phyloP scores from a whole-genome alignment of 495 filamentous ascomycete species.

The Lasiosphaeria miniovina region DNA sequence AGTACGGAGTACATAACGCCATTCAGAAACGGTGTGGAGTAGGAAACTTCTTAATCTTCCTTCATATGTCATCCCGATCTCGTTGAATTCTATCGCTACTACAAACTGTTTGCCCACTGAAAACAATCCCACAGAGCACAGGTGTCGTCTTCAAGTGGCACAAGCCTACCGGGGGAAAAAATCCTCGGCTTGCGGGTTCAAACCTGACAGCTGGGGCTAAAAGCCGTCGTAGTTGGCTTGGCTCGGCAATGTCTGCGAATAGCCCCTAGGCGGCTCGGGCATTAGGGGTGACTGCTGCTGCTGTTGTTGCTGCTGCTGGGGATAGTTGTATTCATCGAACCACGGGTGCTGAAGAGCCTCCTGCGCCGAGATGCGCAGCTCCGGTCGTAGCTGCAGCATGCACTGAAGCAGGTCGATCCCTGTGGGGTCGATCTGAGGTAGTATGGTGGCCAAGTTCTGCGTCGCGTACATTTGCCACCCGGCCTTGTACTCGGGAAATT shows the following conservation, averaged over 20 bases:
- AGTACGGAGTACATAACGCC: too few relatives aligned
- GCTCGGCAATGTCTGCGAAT: conserved; percentile 30
- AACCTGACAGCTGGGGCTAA: conserved; percentile 14
- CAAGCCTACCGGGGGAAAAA: not conserved
- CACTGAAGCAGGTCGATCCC: conserved; percentile 81
- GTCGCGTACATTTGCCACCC: conserved; percentile 95
- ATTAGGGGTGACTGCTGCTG: conserved; percentile 34
- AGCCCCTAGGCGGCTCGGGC: conserved; percentile 26
- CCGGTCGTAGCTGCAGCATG: conserved; percentile 91
- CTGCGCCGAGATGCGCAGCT: conserved; percentile 81
- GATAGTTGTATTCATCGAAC: conserved; percentile 59
- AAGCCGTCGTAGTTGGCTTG: conserved; percentile 32
- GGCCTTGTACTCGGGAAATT: conserved; percentile 90
- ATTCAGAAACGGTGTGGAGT: too few relatives aligned
- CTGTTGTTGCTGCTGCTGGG: conserved; percentile 32
- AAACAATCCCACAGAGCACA: too few relatives aligned
- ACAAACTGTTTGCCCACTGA: too few relatives aligned
- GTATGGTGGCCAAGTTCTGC: conserved; percentile 76
- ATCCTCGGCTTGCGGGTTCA: too few relatives aligned
- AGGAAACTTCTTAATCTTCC: too few relatives aligned
- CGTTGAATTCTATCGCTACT: too few relatives aligned
- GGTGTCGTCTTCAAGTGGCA: not conserved
- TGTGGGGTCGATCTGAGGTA: conserved; percentile 83
- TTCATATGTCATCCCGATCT: too few relatives aligned
- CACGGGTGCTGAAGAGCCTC: conserved; percentile 86